These are phyloP conservation scores for Brassica napus DNA, from an alignment of 345 rosid genomes.

Conservation along the genomic window DNA sequence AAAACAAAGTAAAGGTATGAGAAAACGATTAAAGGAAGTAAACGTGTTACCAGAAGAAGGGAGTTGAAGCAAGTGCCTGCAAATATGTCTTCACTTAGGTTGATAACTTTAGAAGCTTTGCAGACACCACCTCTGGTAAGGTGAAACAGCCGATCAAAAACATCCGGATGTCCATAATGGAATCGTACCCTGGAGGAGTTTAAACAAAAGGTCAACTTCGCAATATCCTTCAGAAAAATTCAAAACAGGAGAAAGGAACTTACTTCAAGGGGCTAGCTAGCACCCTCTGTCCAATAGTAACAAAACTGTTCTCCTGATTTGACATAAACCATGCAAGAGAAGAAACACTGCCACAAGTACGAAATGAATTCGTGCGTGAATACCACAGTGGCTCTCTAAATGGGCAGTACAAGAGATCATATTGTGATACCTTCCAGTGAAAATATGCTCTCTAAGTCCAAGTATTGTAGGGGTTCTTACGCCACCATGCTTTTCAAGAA, in stretches of 20 bases:
- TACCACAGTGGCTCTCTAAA: conserved; percentile 37
- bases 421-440: conserved; percentile 69
- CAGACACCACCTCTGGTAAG: conserved; percentile 90
- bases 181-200: conserved; percentile 67
- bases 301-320: conserved; percentile 81
- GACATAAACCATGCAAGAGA: conserved; percentile 95
- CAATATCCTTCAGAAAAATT: conserved; percentile 22
- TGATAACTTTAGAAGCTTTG: conserved; percentile 87
- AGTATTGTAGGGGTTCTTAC: conserved; percentile 71
- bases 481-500: conserved; percentile 64
- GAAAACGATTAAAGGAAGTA: neutral
- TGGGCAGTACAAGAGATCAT: neutral
- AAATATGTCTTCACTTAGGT: conserved; percentile 91
- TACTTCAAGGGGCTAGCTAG: conserved; percentile 75
- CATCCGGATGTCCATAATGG: conserved; percentile 96
- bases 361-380: conserved; percentile 4
- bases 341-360: conserved; percentile 68
- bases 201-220: conserved; percentile 5
- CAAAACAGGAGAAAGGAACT: conserved; percentile 42
- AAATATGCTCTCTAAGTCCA: conserved; percentile 80
- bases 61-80: conserved; percentile 50
- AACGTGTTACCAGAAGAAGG: neutral
- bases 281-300: conserved; percentile 77
- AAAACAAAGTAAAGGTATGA: conserved; percentile 6
- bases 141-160: conserved; percentile 88